phyloP scores from a whole-genome alignment of 2,329 filamentous ascomycete species.

The Aspergillus versicolor region DNA sequence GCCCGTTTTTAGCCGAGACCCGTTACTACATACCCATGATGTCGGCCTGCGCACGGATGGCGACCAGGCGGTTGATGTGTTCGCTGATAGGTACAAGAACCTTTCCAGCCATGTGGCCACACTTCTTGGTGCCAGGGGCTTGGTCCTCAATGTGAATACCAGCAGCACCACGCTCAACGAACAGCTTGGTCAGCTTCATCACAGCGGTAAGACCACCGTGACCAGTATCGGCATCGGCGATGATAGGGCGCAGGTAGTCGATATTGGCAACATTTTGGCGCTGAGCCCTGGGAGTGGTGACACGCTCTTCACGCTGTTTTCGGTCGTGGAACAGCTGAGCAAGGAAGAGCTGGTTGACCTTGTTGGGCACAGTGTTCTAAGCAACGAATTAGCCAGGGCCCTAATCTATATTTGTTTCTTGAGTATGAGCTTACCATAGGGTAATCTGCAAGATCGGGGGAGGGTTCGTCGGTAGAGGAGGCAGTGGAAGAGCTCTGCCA shows the following conservation, averaged over 20 bases:
- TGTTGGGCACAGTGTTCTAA: constrained; percentile 95
- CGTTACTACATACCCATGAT: constrained; percentile 74
- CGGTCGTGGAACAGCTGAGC: constrained; percentile 99
- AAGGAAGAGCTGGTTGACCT: constrained; percentile 96
- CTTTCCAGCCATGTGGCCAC: constrained; percentile 98
- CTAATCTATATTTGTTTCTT: background rate
- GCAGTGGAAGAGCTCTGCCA: constrained; percentile 99
- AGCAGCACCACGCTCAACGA: constrained; percentile 92
- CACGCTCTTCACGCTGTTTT: constrained; percentile 94
- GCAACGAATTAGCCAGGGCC: constrained; percentile 13
- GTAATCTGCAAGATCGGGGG: constrained; percentile 96
- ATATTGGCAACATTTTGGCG: constrained; percentile 73
- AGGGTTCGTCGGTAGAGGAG: constrained; percentile 90
- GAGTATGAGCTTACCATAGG: constrained; percentile 62
- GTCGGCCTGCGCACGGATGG: constrained; percentile 94
- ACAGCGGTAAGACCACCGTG: constrained; percentile 97
- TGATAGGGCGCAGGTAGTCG: constrained; percentile 93
- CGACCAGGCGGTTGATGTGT: constrained; percentile 96
- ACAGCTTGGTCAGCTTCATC: constrained; percentile 99
- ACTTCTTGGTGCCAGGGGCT: constrained; percentile 98
- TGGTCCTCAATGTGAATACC: constrained; percentile 99
- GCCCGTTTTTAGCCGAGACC: background rate
- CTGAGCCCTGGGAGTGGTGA: constrained; percentile 71
- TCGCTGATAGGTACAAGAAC: constrained; percentile 95
- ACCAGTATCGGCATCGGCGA: constrained; percentile 95